Evolutionary conservation across 495 filamentous ascomycete species (phyloP), one percentile per base, ranked within the genome.

Genomic region (Geoglossum glabrum): DNA sequence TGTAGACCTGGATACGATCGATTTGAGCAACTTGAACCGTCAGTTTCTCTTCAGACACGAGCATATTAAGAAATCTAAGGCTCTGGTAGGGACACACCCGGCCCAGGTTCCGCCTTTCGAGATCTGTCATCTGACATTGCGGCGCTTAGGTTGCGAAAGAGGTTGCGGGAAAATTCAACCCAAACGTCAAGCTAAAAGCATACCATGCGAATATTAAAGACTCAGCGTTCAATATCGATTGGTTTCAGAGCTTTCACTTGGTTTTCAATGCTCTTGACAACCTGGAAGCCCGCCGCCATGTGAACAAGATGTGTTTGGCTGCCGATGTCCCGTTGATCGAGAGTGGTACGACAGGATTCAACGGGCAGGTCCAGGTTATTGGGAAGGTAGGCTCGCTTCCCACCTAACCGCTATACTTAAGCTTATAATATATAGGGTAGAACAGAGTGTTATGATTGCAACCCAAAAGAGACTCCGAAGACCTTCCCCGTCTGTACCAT

Each of bases 201-300:
- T 80, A 95, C 63, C 90, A 96, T 72, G 87, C 85, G 38, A 95
- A 96, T 63, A 95, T 99, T 64, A 97, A 95, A 69, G 93, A 97
- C 61, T 60, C 77, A n/a, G 75, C 85, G 59, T 99, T 97, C 74
- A 85, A 85, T 61, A 77, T 95, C 55, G 80, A 85, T 28, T 97
- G 88, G 87, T 99, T 96, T 64, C 75, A 78, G 62, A 65, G 71
- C 19, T 99, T 97, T 66, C 73, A 75, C 30, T 67, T 97, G 1
- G 89, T 97, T 4, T 96, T 99, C 72, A 99, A 99, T 70, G 92
- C 92, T 28, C 75, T 99, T 21, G 92, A 99, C 68, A 99, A 99
- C 61, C 74, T 99, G 9, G 90, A 95, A 57, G 92, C 92, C 21
- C 74, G 92, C 59, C 81, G 90, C 46, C 87, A 99, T 75, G 92